Percentiles rank a stretch among this genome's conserved stretches.
These are phyloP conservation scores for Candida tropicalis DNA, from an alignment of 1,139 yeast species.

Conservation along the genomic window DNA sequence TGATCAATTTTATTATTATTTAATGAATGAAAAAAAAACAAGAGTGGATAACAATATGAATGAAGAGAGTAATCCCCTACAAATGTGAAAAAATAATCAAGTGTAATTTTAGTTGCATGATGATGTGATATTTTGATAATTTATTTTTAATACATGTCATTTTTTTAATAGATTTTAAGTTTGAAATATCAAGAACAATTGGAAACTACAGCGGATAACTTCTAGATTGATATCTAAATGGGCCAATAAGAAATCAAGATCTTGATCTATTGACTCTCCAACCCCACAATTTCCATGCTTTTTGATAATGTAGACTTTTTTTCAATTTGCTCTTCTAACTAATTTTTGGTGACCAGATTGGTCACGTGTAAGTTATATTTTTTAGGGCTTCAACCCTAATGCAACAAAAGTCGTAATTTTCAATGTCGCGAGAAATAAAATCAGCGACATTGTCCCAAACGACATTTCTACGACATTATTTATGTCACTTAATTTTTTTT, in stretches of 20 bases:
- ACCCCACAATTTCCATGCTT: too few species aligned
- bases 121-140: slow-evolving; percentile 5
- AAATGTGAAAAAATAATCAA: slow-evolving; percentile 2
- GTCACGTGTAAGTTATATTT: slow-evolving; percentile 6
- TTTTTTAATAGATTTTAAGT: slow-evolving; percentile 5
- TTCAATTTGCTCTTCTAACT: too few species aligned
- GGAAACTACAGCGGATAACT: neutral
- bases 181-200: neutral
- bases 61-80: neutral
- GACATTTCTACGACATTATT: neutral
- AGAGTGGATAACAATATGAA: too few species aligned
- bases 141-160: slow-evolving; percentile 9
- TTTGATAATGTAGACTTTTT: too few species aligned
- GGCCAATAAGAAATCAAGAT: too few species aligned
- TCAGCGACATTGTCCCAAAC: neutral
- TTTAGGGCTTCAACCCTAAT: slow-evolving; percentile 9
- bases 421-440: neutral
- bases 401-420: slow-evolving; percentile 1
- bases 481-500: neutral
- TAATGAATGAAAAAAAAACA: neutral
- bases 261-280: too few species aligned
- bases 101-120: slow-evolving; percentile 10
- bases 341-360: too few species aligned
- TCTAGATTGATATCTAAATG: too few species aligned
- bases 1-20: neutral